Percentiles rank a stretch among this genome's conserved stretches.
These are phyloP conservation scores for Ehretia macrophylla DNA, from an alignment of 257 asterid genomes.

Conservation along the genomic window DNA sequence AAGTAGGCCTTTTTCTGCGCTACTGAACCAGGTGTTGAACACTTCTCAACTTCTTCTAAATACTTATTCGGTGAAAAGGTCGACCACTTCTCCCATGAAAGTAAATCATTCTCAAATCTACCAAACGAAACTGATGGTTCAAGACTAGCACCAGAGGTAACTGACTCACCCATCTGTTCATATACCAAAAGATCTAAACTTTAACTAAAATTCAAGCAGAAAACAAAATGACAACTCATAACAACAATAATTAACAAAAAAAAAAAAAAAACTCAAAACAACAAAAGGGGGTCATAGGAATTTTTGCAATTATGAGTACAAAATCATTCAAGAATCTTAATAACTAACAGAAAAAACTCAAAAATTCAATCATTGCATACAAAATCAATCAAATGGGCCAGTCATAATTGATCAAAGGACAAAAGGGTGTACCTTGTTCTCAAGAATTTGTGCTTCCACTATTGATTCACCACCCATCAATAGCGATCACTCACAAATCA, in stretches of 20 bases:
- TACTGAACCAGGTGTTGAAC: slow-evolving; percentile 89
- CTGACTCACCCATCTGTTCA: slow-evolving; percentile 73
- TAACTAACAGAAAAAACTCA: slow-evolving; percentile 2
- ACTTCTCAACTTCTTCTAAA: slow-evolving; percentile 85
- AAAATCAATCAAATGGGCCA: slow-evolving; percentile 20
- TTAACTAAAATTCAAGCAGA: slow-evolving; percentile 13
- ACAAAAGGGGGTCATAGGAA: slow-evolving; percentile 6
- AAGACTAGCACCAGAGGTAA: slow-evolving; percentile 42
- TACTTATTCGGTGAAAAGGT: slow-evolving; percentile 88
- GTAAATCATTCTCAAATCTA: slow-evolving; percentile 74
- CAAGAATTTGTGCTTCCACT: slow-evolving; percentile 28
- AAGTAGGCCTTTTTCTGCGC: slow-evolving; percentile 92
- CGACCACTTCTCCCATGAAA: slow-evolving; percentile 97
- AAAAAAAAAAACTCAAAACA: slow-evolving; percentile 21
- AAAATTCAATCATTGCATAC: slow-evolving; percentile 1
- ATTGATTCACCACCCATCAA: slow-evolving; percentile 42
- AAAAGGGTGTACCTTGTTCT: slow-evolving; percentile 35
- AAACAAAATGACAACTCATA: slow-evolving; percentile 21
- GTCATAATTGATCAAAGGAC: slow-evolving; percentile 10
- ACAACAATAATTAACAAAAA: slow-evolving; percentile 10
- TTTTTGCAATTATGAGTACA: slow-evolving; percentile 13
- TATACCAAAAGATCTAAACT: slow-evolving; percentile 27
- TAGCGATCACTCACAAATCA: slow-evolving; percentile 21
- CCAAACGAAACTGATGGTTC: slow-evolving; percentile 93
- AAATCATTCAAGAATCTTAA: slow-evolving; percentile 12